These are phyloP conservation scores for Neurospora hispaniola DNA, from an alignment of 495 filamentous ascomycete species.

Conservation along the genomic window DNA sequence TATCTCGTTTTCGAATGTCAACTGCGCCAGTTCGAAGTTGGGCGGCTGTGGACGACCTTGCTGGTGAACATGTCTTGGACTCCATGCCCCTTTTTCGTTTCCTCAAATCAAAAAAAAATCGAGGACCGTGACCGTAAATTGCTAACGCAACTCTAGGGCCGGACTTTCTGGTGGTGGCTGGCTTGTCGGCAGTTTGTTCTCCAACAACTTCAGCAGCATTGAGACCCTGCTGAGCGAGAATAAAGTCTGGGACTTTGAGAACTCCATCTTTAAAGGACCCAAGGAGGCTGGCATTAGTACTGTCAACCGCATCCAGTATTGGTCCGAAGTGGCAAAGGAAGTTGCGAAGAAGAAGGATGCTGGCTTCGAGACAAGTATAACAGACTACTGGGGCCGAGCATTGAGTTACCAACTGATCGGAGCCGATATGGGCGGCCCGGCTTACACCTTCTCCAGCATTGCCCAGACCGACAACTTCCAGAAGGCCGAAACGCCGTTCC, in stretches of 20 bases:
- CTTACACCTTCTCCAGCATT: conserved; percentile 84
- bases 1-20: neutral
- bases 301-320: conserved; percentile 51
- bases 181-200: conserved; percentile 74
- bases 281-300: conserved; percentile 23
- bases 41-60: neutral
- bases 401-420: conserved; percentile 80
- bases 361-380: conserved; percentile 66
- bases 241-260: conserved; percentile 65
- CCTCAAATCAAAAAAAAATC: neutral
- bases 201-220: conserved; percentile 84
- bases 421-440: conserved; percentile 61
- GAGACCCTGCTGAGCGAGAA: conserved; percentile 47
- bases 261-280: conserved; percentile 55
- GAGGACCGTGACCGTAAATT: neutral
- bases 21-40: neutral
- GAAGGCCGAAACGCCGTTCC: conserved; percentile 67
- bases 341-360: conserved; percentile 58
- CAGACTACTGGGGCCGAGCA: conserved; percentile 80
- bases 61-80: too few relatives aligned
- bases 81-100: neutral
- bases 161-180: conserved; percentile 83
- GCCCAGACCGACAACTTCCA: conserved; percentile 55
- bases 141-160: conserved; percentile 23
- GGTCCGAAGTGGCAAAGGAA: conserved; percentile 46